Percentiles rank a stretch among this genome's conserved stretches.
Evolutionary conservation across 2,329 filamentous ascomycete species (phyloP).

Genomic region (Monilinia aucupariae): DNA sequence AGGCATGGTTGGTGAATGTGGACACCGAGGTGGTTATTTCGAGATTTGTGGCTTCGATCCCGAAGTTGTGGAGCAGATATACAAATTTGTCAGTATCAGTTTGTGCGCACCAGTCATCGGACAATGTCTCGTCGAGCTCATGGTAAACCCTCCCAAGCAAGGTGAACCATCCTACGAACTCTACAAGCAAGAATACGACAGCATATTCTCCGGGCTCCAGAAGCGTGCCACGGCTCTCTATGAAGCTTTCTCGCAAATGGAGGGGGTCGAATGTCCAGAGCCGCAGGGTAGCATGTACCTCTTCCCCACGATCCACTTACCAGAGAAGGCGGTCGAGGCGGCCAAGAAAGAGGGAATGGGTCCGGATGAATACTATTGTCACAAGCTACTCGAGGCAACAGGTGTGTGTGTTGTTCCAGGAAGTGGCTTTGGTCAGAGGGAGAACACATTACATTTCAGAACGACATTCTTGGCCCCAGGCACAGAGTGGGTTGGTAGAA

Average conservation of each 20-base stretch:
- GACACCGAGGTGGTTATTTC: conserved; percentile 95
- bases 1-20: conserved; percentile 98
- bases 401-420: conserved; percentile 93
- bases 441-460: conserved; percentile 85
- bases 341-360: conserved; percentile 67
- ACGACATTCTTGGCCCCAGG: conserved; percentile 96
- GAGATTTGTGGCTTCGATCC: conserved; percentile 87
- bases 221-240: conserved; percentile 80
- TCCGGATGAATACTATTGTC: conserved; percentile 90
- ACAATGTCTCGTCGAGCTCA: conserved; percentile 93
- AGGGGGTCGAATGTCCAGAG: conserved; percentile 83
- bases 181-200: conserved; percentile 79
- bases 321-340: conserved; percentile 68
- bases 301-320: conserved; percentile 86
- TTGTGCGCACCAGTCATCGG: conserved; percentile 93
- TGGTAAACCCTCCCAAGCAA: conserved; percentile 87
- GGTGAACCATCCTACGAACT: conserved; percentile 80
- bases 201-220: conserved; percentile 72
- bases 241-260: conserved; percentile 88
- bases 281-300: conserved; percentile 89
- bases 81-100: conserved; percentile 98
- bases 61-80: conserved; percentile 85
- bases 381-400: conserved; percentile 84
- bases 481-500: conserved; percentile 85
- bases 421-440: conserved; percentile 88